Evolutionary conservation across 108 stramenopile genomes (phyloP), one percentile per base, ranked within the genome.

Genomic region (Nitzschia palea): DNA sequence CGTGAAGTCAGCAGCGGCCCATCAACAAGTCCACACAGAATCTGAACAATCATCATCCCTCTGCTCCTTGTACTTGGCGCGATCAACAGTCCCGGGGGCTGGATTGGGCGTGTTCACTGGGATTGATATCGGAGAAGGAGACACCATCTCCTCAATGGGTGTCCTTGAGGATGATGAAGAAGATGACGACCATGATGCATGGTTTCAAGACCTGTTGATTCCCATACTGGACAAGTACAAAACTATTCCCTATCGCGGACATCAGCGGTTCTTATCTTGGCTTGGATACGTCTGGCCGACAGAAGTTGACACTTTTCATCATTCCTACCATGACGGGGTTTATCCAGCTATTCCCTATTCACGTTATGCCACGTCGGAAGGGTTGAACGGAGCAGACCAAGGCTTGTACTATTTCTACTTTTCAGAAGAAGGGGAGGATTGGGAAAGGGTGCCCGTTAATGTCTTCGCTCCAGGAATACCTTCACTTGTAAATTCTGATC

Each of bases 391-490:
- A n/a, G n/a, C n/a, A n/a, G n/a, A n/a, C n/a, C n/a, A n/a, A n/a
- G n/a, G n/a, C n/a, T n/a, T n/a, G n/a, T n/a, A n/a, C n/a, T n/a
- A n/a, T n/a, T n/a, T 20, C 22, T 10, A 4, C 47, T 4, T 18
- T 48, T 5, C 8, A 10, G 4, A 20, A 48, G 17, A 18, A n/a
- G 47, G 47, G 9, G 47, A 48, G 4, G 47, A 18, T 20, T 12
- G 22, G 18, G 4, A 12, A 18, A n/a, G 10, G 8, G 8, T 40
- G 8, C 37, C 14, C 8, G 37, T 81, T 4, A 62, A 54, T 20
- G 77, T 65, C 0, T 71, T 79, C 3, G 68, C 45, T 29, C 81
- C 81, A 3, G 81, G 81, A 22, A 22, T 82, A 23, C 69, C 74
- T 30, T 71, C 72, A 47, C 54, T 79, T 65, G 78, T 70, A 35